Percentiles rank a stretch among this genome's conserved stretches.
phyloP scores from a whole-genome alignment of 2,329 filamentous ascomycete species.

The Dactylella cylindrospora region DNA sequence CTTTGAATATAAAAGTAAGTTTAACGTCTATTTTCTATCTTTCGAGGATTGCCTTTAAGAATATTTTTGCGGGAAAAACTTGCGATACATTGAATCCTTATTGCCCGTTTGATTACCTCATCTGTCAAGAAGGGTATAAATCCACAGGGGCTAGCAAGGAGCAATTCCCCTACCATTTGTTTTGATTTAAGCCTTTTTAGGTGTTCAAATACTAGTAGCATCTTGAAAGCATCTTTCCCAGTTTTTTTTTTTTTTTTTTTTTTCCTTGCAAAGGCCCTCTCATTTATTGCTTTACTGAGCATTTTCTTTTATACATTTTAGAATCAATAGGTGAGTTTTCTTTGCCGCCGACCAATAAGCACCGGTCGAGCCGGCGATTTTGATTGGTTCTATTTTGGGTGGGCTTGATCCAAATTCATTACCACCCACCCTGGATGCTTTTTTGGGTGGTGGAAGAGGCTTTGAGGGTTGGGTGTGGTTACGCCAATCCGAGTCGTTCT shows the following conservation, averaged over 20 bases:
- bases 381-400: conserved; percentile 34
- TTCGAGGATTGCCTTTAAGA: no score
- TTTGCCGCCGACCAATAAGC: conserved; percentile 39
- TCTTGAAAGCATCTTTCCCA: conserved; percentile 7
- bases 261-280: conserved; percentile 7
- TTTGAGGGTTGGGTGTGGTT: conserved; percentile 25
- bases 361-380: conserved; percentile 4
- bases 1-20: no score
- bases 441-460: no score
- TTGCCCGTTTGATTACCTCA: no score
- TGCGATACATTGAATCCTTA: no score
- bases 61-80: no score
- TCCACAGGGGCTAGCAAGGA: no score
- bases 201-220: conserved; percentile 13
- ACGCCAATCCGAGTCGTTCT: conserved; percentile 37
- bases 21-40: no score
- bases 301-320: conserved; percentile 27
- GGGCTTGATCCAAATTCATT: conserved; percentile 27
- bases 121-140: no score
- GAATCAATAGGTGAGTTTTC: conserved; percentile 31
- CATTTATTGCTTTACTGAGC: conserved; percentile 2
- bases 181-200: no score
- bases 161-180: no score
- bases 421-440: conserved; percentile 15
- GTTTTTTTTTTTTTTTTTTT: conserved; percentile 9